Evolutionary conservation across 2,329 filamentous ascomycete genomes (phyloP), one percentile per base, ranked within the genome.

Genomic region (Venturia asperata): DNA sequence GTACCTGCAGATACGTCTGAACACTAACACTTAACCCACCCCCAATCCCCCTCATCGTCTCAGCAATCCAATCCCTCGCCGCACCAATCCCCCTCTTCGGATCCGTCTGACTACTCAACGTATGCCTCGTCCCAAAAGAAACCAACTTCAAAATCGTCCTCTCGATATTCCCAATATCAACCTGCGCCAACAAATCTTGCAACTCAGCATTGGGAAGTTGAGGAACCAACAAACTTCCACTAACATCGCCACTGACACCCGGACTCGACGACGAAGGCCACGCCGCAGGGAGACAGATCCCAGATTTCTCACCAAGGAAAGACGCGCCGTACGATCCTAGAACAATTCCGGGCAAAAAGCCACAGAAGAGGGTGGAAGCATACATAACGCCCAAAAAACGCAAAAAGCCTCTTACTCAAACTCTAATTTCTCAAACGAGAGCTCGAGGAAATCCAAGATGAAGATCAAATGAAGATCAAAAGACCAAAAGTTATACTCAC

Each of bases 71-170:
- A 69, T 85, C 81, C 66, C 83, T 72, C 13, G 83, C 82, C 6
- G 83, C 83, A 1, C 82, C 82, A 63, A 85, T 84, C 1, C 83
- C 83, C 5, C 79, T 75, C 1, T 76, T 79, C 3, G 77, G 77
- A 42, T 78, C 78, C 66, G 80, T 83, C 68, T 84, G 81, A 1
- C 73, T 76, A 5, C 81, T 83, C 0, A 85, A 73, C 0, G 83
- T 85, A 69, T 85, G 82, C 9, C 83, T 77, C 5, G 83, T 85
- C 37, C 81, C 83, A 67, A 84, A 86, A 19, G 77, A 80, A 4
- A 81, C 82, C 0, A 85, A 78, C 68, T 80, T 84, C 63, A 75
- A 73, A 67, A 85, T 81, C 65, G 75, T 83, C 10, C 76, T 73
- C 69, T 83, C 74, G 68, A 85, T 80, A 55, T 79, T 78, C 1